Evolutionary conservation across 2,329 filamentous ascomycete species (phyloP).

Genomic region (Aspergillus niger): DNA sequence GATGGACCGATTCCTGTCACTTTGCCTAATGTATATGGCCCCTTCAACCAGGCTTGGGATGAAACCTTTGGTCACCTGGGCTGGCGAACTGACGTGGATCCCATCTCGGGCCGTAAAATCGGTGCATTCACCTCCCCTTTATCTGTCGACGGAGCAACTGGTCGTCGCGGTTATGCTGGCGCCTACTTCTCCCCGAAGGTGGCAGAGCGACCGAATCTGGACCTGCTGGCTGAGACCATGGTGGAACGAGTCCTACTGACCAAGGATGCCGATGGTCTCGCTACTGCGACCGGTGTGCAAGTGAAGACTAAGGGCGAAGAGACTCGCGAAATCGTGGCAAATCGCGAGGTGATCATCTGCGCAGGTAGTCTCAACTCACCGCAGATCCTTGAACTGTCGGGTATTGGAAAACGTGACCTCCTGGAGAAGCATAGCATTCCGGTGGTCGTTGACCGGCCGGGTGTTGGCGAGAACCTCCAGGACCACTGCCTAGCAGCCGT

Average conservation of each 20-base stretch:
- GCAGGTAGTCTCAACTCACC: constrained; percentile 61
- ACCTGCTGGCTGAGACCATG: constrained; percentile 49
- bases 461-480: constrained; percentile 56
- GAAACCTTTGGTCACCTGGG: constrained; percentile 24
- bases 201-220: constrained; percentile 47
- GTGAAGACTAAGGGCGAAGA: constrained; percentile 24
- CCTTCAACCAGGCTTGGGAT: constrained; percentile 27
- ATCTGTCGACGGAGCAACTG: constrained; percentile 35
- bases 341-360: constrained; percentile 60
- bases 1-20: constrained; percentile 25
- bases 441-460: constrained; percentile 47
- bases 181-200: constrained; percentile 46
- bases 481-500: constrained; percentile 46
- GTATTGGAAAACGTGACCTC: constrained; percentile 55
- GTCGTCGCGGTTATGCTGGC: constrained; percentile 42
- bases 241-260: constrained; percentile 51
- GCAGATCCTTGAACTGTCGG: constrained; percentile 62
- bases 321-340: constrained; percentile 37
- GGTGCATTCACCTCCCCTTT: constrained; percentile 43
- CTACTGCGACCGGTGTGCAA: constrained; percentile 24
- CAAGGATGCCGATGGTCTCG: constrained; percentile 22
- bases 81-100: constrained; percentile 29
- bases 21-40: constrained; percentile 36
- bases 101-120: constrained; percentile 41
- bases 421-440: constrained; percentile 47